These are phyloP conservation scores for Calcarisporium arbuscula DNA, from an alignment of 2,329 filamentous ascomycete species.

Conservation along the genomic window DNA sequence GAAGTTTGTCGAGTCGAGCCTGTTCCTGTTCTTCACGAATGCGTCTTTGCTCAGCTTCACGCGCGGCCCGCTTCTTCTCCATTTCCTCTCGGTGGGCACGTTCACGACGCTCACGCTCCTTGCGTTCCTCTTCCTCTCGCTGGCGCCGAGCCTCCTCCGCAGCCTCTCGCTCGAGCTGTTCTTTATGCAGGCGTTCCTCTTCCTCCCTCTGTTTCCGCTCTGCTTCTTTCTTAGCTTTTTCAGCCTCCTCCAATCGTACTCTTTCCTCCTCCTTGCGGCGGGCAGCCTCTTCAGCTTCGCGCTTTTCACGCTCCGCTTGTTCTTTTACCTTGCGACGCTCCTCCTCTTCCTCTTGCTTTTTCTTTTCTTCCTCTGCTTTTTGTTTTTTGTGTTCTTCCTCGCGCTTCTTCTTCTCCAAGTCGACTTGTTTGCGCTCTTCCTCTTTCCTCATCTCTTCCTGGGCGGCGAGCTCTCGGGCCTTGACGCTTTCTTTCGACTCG, in stretches of 20 bases:
- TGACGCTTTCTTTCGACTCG: conserved; percentile 24
- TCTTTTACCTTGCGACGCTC: conserved; percentile 23
- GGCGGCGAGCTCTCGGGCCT: conserved; percentile 24
- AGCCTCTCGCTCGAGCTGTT: conserved; percentile 41
- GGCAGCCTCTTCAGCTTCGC: conserved; percentile 29
- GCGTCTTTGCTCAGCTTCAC: conserved; percentile 45
- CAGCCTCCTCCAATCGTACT: conserved; percentile 31
- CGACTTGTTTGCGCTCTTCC: conserved; percentile 23
- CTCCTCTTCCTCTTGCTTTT: conserved; percentile 30
- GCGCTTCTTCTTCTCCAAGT: conserved; percentile 29
- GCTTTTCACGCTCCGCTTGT: conserved; percentile 28
- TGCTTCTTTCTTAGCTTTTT: conserved; percentile 26
- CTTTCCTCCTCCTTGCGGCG: conserved; percentile 32
- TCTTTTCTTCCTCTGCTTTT: conserved; percentile 27
- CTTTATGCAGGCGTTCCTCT: conserved; percentile 37
- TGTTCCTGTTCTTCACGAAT: conserved; percentile 49
- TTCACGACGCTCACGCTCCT: conserved; percentile 42
- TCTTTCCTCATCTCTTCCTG: conserved; percentile 26
- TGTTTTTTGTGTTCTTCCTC: conserved; percentile 27
- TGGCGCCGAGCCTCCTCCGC: conserved; percentile 42
- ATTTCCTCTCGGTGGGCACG: conserved; percentile 36
- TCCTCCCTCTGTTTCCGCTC: conserved; percentile 35
- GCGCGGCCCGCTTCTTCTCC: conserved; percentile 42
- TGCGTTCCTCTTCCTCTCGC: conserved; percentile 46
- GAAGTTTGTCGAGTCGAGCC: conserved; percentile 48